Evolutionary conservation across 805 yeast species (phyloP).

Genomic region (Hanseniaspora pseudoguilliermondii): DNA sequence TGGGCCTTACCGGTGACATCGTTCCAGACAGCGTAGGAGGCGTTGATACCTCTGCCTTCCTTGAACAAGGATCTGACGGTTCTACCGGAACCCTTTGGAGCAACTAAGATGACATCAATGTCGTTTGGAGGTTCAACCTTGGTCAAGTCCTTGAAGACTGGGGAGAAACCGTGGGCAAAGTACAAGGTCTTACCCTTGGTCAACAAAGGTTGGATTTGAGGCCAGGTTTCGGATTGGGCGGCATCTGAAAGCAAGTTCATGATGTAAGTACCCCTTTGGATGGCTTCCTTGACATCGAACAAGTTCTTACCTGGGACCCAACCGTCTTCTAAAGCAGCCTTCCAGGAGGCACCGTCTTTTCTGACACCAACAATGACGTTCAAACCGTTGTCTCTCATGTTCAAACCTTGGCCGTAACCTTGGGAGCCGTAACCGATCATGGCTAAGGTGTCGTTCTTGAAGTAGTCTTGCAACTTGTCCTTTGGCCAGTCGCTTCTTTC

Average conservation of each 20-base stretch:
- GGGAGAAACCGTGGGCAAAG: conserved; percentile 99
- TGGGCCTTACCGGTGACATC: conserved; percentile 98
- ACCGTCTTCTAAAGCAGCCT: conserved; percentile 98
- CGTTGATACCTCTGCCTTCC: conserved; percentile 99
- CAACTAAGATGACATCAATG: conserved; percentile 94
- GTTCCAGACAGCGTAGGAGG: conserved; percentile 99
- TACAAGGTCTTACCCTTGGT: conserved; percentile 96
- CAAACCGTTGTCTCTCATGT: conserved; percentile 97
- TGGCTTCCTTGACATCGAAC: conserved; percentile 90
- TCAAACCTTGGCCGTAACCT: conserved; percentile 99
- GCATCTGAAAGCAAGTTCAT: conserved; percentile 99
- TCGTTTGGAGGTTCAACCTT: conserved; percentile 89
- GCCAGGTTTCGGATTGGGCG: conserved; percentile 99
- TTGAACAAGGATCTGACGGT: conserved; percentile 98
- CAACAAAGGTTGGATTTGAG: conserved; percentile 69
- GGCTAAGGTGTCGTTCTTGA: conserved; percentile 96
- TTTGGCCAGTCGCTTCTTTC: conserved; percentile 99
- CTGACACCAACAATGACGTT: conserved; percentile 97
- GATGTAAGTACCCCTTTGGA: conserved; percentile 78
- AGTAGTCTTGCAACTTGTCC: conserved; percentile 88
- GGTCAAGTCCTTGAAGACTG: conserved; percentile 96
- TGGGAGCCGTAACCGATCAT: conserved; percentile 98
- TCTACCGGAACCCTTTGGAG: conserved; percentile 99
- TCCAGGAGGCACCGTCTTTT: conserved; percentile 98
- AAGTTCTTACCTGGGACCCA: conserved; percentile 99